phyloP scores from a whole-genome alignment of 106 monocot genomes.

The Dioscorea alata region DNA sequence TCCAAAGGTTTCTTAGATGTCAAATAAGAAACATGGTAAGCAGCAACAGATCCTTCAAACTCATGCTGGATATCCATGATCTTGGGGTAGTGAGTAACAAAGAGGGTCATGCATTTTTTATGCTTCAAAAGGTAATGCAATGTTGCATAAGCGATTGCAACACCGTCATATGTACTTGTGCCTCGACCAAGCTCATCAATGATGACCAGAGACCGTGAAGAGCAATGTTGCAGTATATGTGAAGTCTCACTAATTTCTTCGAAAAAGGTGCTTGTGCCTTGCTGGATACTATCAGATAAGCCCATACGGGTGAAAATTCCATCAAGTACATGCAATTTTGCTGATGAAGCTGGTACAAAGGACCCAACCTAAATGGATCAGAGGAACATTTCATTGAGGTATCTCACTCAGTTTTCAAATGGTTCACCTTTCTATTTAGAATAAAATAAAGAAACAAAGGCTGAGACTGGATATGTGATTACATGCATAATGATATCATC shows the following conservation, averaged over 20 bases:
- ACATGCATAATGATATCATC: too few relatives aligned
- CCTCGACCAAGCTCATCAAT: slow-evolving; percentile 98
- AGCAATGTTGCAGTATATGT: slow-evolving; percentile 58
- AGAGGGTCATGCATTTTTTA: slow-evolving; percentile 76
- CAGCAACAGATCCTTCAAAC: slow-evolving; percentile 62
- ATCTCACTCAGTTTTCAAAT: too few relatives aligned
- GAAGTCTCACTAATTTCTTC: slow-evolving; percentile 88
- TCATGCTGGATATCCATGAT: slow-evolving; percentile 66
- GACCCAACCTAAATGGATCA: slow-evolving; percentile 88
- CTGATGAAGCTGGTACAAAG: slow-evolving; percentile 94
- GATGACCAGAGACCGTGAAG: slow-evolving; percentile 79
- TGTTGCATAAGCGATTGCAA: slow-evolving; percentile 89
- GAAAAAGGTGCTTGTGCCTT: slow-evolving; percentile 87
- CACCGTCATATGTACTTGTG: slow-evolving; percentile 96
- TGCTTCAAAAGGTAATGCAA: slow-evolving; percentile 67
- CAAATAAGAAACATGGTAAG: slow-evolving; percentile 87
- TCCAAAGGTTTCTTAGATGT: slow-evolving; percentile 32
- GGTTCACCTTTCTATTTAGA: too few relatives aligned
- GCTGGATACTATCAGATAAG: slow-evolving; percentile 80
- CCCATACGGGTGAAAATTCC: slow-evolving; percentile 93
- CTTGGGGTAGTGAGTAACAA: slow-evolving; percentile 94
- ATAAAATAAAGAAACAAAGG: too few relatives aligned
- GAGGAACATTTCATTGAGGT: slow-evolving; percentile 4
- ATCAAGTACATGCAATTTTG: slow-evolving; percentile 72
- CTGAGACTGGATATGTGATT: too few relatives aligned